phyloP scores from a whole-genome alignment of 1,284 basidiomycete species.

The Trametes sp. region DNA sequence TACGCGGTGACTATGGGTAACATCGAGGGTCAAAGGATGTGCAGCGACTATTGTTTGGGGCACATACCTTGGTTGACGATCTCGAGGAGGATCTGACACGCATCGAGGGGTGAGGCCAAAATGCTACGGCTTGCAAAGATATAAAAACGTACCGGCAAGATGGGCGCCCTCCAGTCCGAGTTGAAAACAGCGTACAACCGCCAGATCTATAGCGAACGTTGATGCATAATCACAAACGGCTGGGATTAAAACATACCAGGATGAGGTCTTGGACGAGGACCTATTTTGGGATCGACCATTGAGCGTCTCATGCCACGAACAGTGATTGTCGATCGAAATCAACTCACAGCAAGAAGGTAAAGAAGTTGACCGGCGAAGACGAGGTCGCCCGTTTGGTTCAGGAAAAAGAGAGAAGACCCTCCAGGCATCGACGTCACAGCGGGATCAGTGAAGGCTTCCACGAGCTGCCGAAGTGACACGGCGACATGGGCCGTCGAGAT shows the following conservation, averaged over 20 bases:
- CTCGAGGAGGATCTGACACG: constrained; percentile 9
- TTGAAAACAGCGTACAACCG: constrained; percentile 10
- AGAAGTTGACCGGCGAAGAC: constrained; percentile 10
- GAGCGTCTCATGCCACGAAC: not conserved
- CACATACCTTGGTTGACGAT: constrained; percentile 3
- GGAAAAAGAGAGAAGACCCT: constrained; percentile 12
- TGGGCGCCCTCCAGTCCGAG: constrained; percentile 6
- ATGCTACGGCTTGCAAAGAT: no score
- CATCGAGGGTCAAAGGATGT: no score
- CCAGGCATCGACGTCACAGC: constrained; percentile 3
- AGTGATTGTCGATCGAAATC: not conserved
- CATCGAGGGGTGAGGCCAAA: not conserved
- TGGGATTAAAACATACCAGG: not conserved
- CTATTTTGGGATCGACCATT: not conserved
- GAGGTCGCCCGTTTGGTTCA: constrained; percentile 7
- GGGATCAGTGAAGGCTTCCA: constrained; percentile 11
- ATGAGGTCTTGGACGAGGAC: constrained; percentile 8
- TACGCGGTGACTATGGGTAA: not conserved
- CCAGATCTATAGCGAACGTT: constrained; percentile 2
- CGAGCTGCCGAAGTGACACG: constrained; percentile 10
- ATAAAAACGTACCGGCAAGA: constrained; percentile 9
- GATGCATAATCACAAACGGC: not conserved
- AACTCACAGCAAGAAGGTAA: constrained; percentile 13
- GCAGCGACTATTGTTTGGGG: not conserved
- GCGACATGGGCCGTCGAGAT: constrained; percentile 14